Base-by-base conservation (phyloP, 1,139 yeast species). In the Taphrina pruni region DNA sequence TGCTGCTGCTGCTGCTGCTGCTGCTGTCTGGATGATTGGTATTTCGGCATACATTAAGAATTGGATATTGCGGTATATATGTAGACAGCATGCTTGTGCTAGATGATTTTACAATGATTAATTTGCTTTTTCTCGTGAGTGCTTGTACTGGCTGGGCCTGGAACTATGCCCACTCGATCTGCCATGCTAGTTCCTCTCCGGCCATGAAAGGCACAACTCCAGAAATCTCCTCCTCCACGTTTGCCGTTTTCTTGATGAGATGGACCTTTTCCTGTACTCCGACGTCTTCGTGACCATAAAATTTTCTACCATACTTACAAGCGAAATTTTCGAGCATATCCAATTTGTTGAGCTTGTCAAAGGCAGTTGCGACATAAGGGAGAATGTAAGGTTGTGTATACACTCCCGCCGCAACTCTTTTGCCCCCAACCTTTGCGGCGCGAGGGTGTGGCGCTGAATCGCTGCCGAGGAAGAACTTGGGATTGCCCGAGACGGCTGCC, bases 391-490 rank as follows among this genome's bases (percentile, higher is more conserved):
- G 85, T 78, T 94, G 99, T 2, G 98, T 90, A 79, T 85, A 94
- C 17, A 94, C 97, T 74, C 99, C 99, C 17, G 99, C 99, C 76
- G 98, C 93, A 6, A 60, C 54, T 17, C 66, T 54, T 48, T 52
- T 51, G 14, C 94, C 97, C 32, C 94, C 95, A 50, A 83, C 81
- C 74, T 87, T 93, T 72, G 85, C 88, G 73, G 86, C 85, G 43
- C 90, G 77, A 14, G 97, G 96, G 78, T 94, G 99, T 48, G 99
- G 99, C 21, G 99, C 99, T 38, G 97, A 90, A 78, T 94, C 99
- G 1, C 97, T 90, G 5, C 99, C 99, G 76, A 93, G 93, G 81
- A 94, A 91, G 79, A 93, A 95, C 83, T 88, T 93, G 66, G 96
- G 91, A 74, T 89, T 87, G 8, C 98, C 99, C 0, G 95, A 87